Evolutionary conservation across 495 filamentous ascomycete genomes (phyloP), one percentile per base, ranked within the genome.

Genomic region (Choiromyces venosus): DNA sequence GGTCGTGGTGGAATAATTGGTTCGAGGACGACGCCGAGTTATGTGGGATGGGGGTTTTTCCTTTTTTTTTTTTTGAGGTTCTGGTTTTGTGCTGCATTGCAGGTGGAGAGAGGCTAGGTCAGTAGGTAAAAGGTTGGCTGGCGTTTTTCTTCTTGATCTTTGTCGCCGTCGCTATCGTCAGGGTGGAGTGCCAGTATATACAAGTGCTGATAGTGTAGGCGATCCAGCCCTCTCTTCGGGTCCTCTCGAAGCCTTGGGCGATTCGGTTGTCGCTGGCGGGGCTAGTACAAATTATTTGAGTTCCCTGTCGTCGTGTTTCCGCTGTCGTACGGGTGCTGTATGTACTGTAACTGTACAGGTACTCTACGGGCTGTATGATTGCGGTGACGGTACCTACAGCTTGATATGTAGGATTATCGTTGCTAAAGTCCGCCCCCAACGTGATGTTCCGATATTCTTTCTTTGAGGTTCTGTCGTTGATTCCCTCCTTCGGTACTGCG

Each of bases 1-100:
- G 52, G 52, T 61, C 52, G 52, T 61, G n/a, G 52, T 61, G 52
- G 52, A 61, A 61, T 61, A 61, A 61, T 61, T 61, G 52, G 52
- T 61, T 61, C 52, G 52, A 61, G 52, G n/a, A 10, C 52, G n/a
- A 61, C 52, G 25, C 29, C 52, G 10, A 61, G n/a, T 61, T 61
- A 61, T 61, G 52, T 42, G 40, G 10, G 10, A 61, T 61, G n/a
- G n/a, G 25, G 10, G 52, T 14, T 40, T 4, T n/a, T n/a, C n/a
- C n/a, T n/a, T 25, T 25, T 29, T 56, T 29, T 61, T 61, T 61
- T 61, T 61, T 61, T 61, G 52, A 61, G 52, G 52, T 61, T 61
- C 52, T 25, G 52, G 52, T 29, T 61, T 61, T 29, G n/a, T 61
- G 52, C 52, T 61, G 52, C 52, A 4, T 29, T 61, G 25, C 52